phyloP scores from a whole-genome alignment of 2,329 filamentous ascomycete species.

The Colletotrichum lini region DNA sequence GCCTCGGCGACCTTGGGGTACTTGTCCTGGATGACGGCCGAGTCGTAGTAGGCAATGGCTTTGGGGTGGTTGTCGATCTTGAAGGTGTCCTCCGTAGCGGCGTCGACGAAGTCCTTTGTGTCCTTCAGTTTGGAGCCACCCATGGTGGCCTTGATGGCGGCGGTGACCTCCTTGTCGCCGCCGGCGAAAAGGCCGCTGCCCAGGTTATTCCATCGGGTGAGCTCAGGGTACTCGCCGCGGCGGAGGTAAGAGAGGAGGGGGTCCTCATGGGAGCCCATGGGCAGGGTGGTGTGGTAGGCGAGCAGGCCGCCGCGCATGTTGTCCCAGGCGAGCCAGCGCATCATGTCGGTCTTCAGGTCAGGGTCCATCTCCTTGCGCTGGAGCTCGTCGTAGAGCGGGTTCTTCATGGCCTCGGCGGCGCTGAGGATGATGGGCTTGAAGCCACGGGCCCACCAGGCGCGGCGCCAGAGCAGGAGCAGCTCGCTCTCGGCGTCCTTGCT shows the following conservation, averaged over 20 bases:
- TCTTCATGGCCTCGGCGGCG: constrained; percentile 84
- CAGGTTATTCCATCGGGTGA: constrained; percentile 82
- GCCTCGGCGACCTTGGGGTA: constrained; percentile 79
- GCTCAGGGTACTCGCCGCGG: constrained; percentile 78
- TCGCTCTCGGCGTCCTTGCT: constrained; percentile 81
- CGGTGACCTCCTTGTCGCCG: constrained; percentile 73
- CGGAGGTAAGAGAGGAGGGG: constrained; percentile 80
- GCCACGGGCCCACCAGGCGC: constrained; percentile 96
- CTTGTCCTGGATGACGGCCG: constrained; percentile 70
- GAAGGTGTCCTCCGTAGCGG: constrained; percentile 73
- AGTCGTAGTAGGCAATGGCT: constrained; percentile 84
- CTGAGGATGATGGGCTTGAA: constrained; percentile 89
- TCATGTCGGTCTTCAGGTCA: constrained; percentile 77
- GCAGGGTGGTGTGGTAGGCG: constrained; percentile 83
- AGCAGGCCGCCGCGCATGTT: constrained; percentile 89
- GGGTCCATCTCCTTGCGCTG: constrained; percentile 72
- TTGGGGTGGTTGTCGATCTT: constrained; percentile 74
- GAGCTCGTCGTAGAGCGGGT: constrained; percentile 82
- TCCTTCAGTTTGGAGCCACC: constrained; percentile 67
- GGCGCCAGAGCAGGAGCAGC: constrained; percentile 87
- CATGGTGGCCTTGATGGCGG: constrained; percentile 73
- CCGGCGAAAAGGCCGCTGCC: constrained; percentile 82
- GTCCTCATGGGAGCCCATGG: constrained; percentile 85
- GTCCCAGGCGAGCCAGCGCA: constrained; percentile 93
- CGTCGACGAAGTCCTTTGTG: constrained; percentile 74